Evolutionary conservation across 305 asterid species (phyloP).

Genomic region (Solanum hybrid): DNA sequence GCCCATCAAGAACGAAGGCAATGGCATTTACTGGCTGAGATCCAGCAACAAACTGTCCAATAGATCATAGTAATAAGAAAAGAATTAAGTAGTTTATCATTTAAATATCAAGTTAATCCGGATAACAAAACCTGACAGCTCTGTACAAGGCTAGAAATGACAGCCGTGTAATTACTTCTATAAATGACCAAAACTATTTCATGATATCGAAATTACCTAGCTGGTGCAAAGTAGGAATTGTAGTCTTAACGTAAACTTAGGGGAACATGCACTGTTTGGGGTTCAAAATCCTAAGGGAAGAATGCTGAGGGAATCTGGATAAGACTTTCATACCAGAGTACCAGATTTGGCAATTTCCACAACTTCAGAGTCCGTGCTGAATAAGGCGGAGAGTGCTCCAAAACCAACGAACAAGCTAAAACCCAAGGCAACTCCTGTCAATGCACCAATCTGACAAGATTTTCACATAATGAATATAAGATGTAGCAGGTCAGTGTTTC

Average conservation of each 20-base stretch:
- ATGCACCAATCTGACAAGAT: slow-evolving; percentile 48
- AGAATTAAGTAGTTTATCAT: background rate
- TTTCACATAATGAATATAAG: background rate
- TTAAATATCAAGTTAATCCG: background rate
- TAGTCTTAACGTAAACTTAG: background rate
- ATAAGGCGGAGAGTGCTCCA: slow-evolving; percentile 58
- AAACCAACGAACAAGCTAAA: slow-evolving; percentile 54
- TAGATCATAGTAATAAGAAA: background rate
- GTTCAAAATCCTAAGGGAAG: background rate
- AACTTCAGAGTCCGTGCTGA: slow-evolving; percentile 69
- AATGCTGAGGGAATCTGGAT: background rate
- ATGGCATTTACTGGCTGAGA: slow-evolving; percentile 91
- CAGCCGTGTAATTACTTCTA: background rate
- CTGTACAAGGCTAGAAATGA: background rate
- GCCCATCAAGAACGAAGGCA: slow-evolving; percentile 93
- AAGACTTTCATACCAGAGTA: slow-evolving; percentile 57
- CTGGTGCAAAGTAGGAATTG: background rate
- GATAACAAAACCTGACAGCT: background rate
- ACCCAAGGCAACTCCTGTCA: slow-evolving; percentile 60
- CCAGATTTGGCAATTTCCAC: slow-evolving; percentile 65
- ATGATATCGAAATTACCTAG: background rate
- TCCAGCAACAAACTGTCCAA: slow-evolving; percentile 69
- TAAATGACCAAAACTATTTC: background rate
- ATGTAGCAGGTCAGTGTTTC: background rate
- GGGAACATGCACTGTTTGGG: background rate